Evolutionary conservation across 2,329 filamentous ascomycete genomes (phyloP), one percentile per base, ranked within the genome.

Genomic region (Beauveria sp.): DNA sequence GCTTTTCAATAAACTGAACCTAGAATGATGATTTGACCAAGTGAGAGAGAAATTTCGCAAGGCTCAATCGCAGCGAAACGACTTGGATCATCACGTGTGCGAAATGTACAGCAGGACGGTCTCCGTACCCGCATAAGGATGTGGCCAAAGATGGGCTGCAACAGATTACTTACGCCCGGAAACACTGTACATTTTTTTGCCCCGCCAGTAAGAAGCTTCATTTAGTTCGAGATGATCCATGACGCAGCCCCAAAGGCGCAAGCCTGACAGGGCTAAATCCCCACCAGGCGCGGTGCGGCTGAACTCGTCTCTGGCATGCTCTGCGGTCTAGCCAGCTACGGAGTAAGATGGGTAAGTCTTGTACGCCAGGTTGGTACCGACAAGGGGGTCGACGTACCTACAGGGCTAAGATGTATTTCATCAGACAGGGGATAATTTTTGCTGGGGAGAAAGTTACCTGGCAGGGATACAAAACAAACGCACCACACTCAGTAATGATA

Each of bases 221-320:
- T 16, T 38, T 38, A 38, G 31, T 45, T 31, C 22, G 18, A 34
- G 34, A 8, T 51, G 46, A 31, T 52, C 57, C 48, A 60, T 52
- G 48, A 31, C 48, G 48, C 45, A 43, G 45, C 34, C 34, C 24
- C 46, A 31, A 59, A 45, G 12, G 54, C 42, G 46, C 20, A 2
- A 1, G 24, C 40, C 22, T 43, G 43, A 52, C 48, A 51, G n/a
- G 48, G 57, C 38, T 49, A 26, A 34, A 43, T 52, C 46, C 26
- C 57, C 57, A 60, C 56, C 48, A 20, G 16, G 22, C 22, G 28
- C 34, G 18, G 57, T 60, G 57, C 57, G 57, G 57, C 57, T 60
- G 57, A 60, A 60, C 34, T 12, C 18, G 34, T 59, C 18, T 10
- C 8, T 5, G 56, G 31, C 57, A 51, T 34, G 48, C 57, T 60